These are phyloP conservation scores for Naganishia sp. DNA, from an alignment of 1,284 basidiomycete species.

Conservation along the genomic window DNA sequence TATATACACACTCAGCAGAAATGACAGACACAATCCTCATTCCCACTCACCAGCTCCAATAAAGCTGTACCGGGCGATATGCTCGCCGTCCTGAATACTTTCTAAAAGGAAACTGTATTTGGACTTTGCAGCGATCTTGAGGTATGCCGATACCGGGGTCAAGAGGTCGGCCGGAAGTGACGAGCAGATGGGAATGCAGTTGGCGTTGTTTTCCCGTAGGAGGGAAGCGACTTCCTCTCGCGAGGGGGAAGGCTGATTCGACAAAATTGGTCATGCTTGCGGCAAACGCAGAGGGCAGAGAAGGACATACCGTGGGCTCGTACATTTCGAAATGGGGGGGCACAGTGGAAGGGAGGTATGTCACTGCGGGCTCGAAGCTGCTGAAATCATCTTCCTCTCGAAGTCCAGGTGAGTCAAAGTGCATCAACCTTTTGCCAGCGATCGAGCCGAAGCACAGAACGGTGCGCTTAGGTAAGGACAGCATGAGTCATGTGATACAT, in stretches of 20 bases:
- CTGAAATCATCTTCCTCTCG: neutral
- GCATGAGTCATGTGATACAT: slow-evolving; percentile 19
- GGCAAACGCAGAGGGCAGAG: too few species aligned
- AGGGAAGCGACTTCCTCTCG: slow-evolving; percentile 45
- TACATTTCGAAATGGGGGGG: slow-evolving; percentile 7
- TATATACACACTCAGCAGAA: slow-evolving; percentile 18
- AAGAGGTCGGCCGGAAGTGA: slow-evolving; percentile 93
- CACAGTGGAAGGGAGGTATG: neutral
- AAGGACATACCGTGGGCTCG: slow-evolving; percentile 5
- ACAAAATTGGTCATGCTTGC: neutral
- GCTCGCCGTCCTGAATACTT: slow-evolving; percentile 87
- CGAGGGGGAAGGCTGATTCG: slow-evolving; percentile 34
- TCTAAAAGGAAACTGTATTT: slow-evolving; percentile 91
- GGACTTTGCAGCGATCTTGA: slow-evolving; percentile 87
- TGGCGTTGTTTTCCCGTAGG: slow-evolving; percentile 59
- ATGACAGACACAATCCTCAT: neutral
- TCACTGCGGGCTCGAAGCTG: neutral
- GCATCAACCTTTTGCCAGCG: neutral
- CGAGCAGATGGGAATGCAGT: slow-evolving; percentile 89
- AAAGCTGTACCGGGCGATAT: slow-evolving; percentile 90
- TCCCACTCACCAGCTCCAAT: slow-evolving; percentile 78
- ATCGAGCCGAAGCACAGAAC: slow-evolving; percentile 8
- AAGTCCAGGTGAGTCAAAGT: neutral
- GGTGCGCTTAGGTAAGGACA: slow-evolving; percentile 1
- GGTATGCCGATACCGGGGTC: slow-evolving; percentile 95